These are phyloP conservation scores for Fusarium sp. DNA, from an alignment of 2,329 filamentous ascomycete genomes.

Conservation along the genomic window DNA sequence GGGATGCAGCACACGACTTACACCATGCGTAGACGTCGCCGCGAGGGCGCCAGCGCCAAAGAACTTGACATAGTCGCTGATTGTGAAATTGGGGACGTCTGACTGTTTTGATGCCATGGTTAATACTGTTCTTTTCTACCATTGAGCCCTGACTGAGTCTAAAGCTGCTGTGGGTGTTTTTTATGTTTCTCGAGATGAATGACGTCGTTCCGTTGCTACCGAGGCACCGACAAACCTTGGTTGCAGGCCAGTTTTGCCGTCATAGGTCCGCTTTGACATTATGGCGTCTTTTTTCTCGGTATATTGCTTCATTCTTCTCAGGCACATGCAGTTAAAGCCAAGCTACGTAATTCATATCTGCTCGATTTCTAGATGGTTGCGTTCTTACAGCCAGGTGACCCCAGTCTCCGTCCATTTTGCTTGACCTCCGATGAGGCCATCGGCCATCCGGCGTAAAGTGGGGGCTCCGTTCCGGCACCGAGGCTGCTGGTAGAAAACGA, in stretches of 20 bases:
- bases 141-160: neutral
- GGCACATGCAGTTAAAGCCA: neutral
- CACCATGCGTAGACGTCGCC: slow-evolving; percentile 61
- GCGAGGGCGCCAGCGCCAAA: slow-evolving; percentile 62
- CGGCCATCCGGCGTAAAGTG: slow-evolving; percentile 14
- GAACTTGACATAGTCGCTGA: slow-evolving; percentile 61
- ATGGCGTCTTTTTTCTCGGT: slow-evolving; percentile 6
- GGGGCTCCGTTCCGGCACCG: slow-evolving; percentile 14
- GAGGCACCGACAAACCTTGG: slow-evolving; percentile 19
- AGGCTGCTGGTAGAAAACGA: slow-evolving; percentile 1
- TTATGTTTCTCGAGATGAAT: slow-evolving; percentile 29
- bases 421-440: slow-evolving; percentile 14
- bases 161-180: slow-evolving; percentile 9
- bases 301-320: neutral
- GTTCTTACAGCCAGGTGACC: neutral
- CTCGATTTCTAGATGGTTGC: neutral
- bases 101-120: slow-evolving; percentile 41
- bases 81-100: slow-evolving; percentile 53
- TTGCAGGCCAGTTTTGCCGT: slow-evolving; percentile 17
- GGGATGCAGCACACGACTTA: slow-evolving; percentile 44
- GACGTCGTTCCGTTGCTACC: slow-evolving; percentile 31
- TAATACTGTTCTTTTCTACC: slow-evolving; percentile 9
- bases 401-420: neutral
- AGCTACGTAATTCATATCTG: neutral
- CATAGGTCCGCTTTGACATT: slow-evolving; percentile 29